Base-by-base conservation (phyloP, 768 basidiomycete species). In the Rhodocollybia butyracea region DNA sequence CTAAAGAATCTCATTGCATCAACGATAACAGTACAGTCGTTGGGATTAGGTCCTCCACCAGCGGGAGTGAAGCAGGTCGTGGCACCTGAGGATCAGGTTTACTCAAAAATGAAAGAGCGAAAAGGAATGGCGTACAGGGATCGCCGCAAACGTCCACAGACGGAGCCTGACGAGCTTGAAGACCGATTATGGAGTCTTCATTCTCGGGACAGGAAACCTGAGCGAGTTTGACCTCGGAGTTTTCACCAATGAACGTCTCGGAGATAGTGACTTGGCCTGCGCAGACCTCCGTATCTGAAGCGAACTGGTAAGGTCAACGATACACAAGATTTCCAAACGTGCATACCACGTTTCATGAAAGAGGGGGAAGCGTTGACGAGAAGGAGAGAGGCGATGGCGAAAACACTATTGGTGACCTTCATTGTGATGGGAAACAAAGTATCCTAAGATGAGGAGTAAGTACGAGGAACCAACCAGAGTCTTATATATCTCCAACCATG, bases 11-110 rank as follows among this genome's bases (percentile, higher is more conserved):
- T 68, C 56, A 80, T 60, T 3, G 79, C 78, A 51, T 79, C 77
- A 3, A 77, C 72, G 56, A 82, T 80, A 52, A 80, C 66, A 61
- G 73, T 64, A 58, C 76, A 79, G 21, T 81, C 76, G 55, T 74
- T 73, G 3, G 76, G 75, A 63, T 77, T 66, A 2, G 78, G 79
- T 31, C 77, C 79, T 59, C 76, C 76, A 17, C 76, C 76, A 3
- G 75, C 59, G 2, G 76, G 74, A 6, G 62, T 56, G 69, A 78
- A 81, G 69, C 77, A 81, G 63, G 75, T 73, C 4, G 72, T 76
- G 55, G 58, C 63, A 57, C 76, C 75, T 41, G 51, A 21, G 47
- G 6, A 11, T 32, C 22, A 24, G 13, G 13, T 48, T 3, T 3
- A 27, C 12, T 10, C 7, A 34, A 21, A n/a, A n/a, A 54, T 8